A percentile compares a stretch with the other conserved stretches of the same genome.
Conservation (phyloP, 1,139 yeast genomes). For the Candida freyschussii region DNA sequence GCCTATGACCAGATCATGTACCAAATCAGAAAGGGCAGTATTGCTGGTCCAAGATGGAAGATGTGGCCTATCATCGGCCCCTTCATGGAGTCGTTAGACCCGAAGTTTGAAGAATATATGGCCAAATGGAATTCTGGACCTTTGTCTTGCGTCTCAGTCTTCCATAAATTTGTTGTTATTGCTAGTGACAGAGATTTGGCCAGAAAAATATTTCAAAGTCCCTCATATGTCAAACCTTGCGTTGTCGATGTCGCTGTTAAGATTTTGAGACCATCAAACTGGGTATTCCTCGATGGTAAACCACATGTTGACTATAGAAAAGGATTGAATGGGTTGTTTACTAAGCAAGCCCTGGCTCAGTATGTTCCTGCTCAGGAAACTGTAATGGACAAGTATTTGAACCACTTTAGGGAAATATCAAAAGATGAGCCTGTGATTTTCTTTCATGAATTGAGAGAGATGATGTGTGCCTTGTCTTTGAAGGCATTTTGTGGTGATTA, state of each 20-base stretch:
- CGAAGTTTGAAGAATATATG: conserved; percentile 88
- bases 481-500: conserved; percentile 94
- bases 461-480: conserved; percentile 89
- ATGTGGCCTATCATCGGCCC: conserved; percentile 96
- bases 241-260: conserved; percentile 95
- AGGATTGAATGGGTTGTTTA: conserved; percentile 84
- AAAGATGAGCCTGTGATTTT: conserved; percentile 64
- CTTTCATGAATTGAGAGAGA: conserved; percentile 92
- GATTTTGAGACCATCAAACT: conserved; percentile 88
- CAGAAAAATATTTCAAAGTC: conserved; percentile 81
- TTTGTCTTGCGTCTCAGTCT: conserved; percentile 90
- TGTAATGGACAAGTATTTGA: conserved; percentile 76
- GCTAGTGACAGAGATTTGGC: conserved; percentile 89
- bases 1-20: conserved; percentile 80
- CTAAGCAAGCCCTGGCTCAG: conserved; percentile 73
- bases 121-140: conserved; percentile 96
- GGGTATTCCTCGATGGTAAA: conserved; percentile 97
- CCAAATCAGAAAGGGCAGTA: conserved; percentile 72
- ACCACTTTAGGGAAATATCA: conserved; percentile 53
- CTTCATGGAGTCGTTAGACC: conserved; percentile 90
- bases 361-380: conserved; percentile 82
- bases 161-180: conserved; percentile 95
- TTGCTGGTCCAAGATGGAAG: conserved; percentile 85
- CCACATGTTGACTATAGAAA: conserved; percentile 91
- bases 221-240: conserved; percentile 90